Evolutionary conservation across 495 filamentous ascomycete species (phyloP).

Genomic region (Xanthoparmelia taractica): DNA sequence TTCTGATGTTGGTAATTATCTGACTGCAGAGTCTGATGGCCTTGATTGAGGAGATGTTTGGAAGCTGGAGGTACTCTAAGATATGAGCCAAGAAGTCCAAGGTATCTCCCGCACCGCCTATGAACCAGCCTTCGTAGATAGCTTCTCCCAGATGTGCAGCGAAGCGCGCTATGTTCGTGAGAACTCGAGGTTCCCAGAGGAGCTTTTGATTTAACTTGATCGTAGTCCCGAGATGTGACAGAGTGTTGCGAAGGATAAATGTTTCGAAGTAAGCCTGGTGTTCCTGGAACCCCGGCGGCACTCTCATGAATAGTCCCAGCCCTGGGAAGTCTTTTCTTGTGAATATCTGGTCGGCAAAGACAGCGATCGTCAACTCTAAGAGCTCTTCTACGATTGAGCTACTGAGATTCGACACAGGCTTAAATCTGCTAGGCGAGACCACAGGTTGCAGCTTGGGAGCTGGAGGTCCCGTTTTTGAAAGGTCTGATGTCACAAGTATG

Average conservation of each 20-base stretch:
- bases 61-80: slow-evolving; percentile 80
- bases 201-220: slow-evolving; percentile 62
- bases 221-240: slow-evolving; percentile 60
- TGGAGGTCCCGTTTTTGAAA: slow-evolving; percentile 45
- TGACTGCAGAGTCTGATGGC: slow-evolving; percentile 81
- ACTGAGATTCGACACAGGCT: slow-evolving; percentile 43
- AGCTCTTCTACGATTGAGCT: slow-evolving; percentile 68
- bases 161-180: slow-evolving; percentile 79
- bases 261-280: slow-evolving; percentile 93
- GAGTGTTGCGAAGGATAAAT: slow-evolving; percentile 67
- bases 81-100: slow-evolving; percentile 83
- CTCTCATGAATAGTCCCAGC: slow-evolving; percentile 79
- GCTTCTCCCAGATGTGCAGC: slow-evolving; percentile 74
- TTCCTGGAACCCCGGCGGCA: slow-evolving; percentile 84
- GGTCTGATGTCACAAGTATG: slow-evolving; percentile 70
- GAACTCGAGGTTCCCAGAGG: slow-evolving; percentile 71
- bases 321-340: slow-evolving; percentile 83
- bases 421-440: slow-evolving; percentile 44
- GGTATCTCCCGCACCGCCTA: slow-evolving; percentile 70
- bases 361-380: slow-evolving; percentile 62
- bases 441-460: slow-evolving; percentile 55
- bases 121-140: slow-evolving; percentile 92
- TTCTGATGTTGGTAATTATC: slow-evolving; percentile 62
- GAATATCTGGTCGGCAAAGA: slow-evolving; percentile 78
- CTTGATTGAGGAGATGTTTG: slow-evolving; percentile 72